Evolutionary conservation across 371 early-diverging fungal species (phyloP).

Genomic region (Apophysomyces variabilis): DNA sequence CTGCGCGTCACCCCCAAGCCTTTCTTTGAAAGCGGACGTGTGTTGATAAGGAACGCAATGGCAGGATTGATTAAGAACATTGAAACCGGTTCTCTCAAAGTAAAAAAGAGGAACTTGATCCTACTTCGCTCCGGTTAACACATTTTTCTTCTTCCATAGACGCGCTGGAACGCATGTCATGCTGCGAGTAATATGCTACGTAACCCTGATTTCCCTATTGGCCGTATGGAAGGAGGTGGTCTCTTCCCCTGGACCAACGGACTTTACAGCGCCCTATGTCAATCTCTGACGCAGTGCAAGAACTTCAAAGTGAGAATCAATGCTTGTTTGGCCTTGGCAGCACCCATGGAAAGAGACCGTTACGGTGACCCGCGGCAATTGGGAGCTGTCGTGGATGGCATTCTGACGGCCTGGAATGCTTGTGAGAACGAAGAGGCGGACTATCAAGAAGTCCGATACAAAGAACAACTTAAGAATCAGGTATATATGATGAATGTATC

Average conservation of each 20-base stretch:
- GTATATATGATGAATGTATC: slow-evolving; percentile 20
- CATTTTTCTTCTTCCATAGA: slow-evolving; percentile 33
- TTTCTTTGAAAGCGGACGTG: slow-evolving; percentile 51
- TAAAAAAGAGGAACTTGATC: slow-evolving; percentile 21
- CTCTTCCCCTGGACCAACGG: slow-evolving; percentile 57
- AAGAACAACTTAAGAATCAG: slow-evolving; percentile 60
- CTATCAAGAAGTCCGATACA: slow-evolving; percentile 69
- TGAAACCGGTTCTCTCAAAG: slow-evolving; percentile 74
- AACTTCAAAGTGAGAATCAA: slow-evolving; percentile 86
- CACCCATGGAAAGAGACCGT: slow-evolving; percentile 43
- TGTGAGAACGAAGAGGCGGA: slow-evolving; percentile 31
- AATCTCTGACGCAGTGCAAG: slow-evolving; percentile 61
- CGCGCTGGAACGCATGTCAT: slow-evolving; percentile 86
- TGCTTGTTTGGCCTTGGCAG: slow-evolving; percentile 70
- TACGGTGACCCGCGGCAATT: slow-evolving; percentile 55
- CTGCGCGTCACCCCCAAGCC: slow-evolving; percentile 59
- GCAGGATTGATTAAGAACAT: slow-evolving; percentile 67
- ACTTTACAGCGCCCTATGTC: slow-evolving; percentile 59
- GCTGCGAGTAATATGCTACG: slow-evolving; percentile 70
- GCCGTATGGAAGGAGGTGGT: slow-evolving; percentile 32
- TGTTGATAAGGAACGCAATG: slow-evolving; percentile 60
- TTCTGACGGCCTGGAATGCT: slow-evolving; percentile 49
- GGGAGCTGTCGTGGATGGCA: slow-evolving; percentile 43
- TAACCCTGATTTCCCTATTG: slow-evolving; percentile 67
- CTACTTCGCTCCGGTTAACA: no score